Evolutionary conservation across 1,284 basidiomycete species (phyloP), one percentile per base, ranked within the genome.

Genomic region (Malassezia vespertilionis): DNA sequence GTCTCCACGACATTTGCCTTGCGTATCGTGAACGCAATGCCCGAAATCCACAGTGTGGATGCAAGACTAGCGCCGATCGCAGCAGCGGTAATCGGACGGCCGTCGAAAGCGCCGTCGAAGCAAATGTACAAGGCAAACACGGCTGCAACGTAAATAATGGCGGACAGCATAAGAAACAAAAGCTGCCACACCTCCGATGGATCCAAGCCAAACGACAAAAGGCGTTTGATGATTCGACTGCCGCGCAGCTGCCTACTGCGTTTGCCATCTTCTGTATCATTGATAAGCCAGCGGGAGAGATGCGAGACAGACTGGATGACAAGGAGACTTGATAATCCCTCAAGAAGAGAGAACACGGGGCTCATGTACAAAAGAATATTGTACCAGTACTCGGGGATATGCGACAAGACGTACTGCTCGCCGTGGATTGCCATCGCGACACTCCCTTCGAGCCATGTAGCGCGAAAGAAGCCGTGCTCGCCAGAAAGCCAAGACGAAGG

Each of bases 201-300:
- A 28, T 61, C 60, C 28, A 69, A 53, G 33, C 66, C 65, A 33
- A 61, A 44, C 15, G 57, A 57, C 20, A 57, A 40, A 31, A 63
- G 53, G 18, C 53, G 46, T 22, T 55, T 55, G 49, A 61, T 54
- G 40, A 61, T 37, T 18, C 54, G 44, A 24, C 54, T 57, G 38
- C 53, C 52, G 38, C 42, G 42, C 33, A 56, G 33, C 48, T 53
- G 52, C 8, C 55, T 41, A 14, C 35, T 31, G 15, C 33, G 31
- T 23, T 31, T 48, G 34, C 2, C 49, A 5, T 10, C 85, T 82
- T 77, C 31, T 2, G 48, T 36, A 72, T 93, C 89, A 72, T 93
- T 88, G 52, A 93, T 79, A 36, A 69, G 56, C 56, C 58, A 65
- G 26, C 63, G 41, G 1, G 60, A 61, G 11, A 60, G 56, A n/a